Evolutionary conservation across 768 basidiomycete species (phyloP), one percentile per base, ranked within the genome.

Genomic region (Sarcodon sp.): DNA sequence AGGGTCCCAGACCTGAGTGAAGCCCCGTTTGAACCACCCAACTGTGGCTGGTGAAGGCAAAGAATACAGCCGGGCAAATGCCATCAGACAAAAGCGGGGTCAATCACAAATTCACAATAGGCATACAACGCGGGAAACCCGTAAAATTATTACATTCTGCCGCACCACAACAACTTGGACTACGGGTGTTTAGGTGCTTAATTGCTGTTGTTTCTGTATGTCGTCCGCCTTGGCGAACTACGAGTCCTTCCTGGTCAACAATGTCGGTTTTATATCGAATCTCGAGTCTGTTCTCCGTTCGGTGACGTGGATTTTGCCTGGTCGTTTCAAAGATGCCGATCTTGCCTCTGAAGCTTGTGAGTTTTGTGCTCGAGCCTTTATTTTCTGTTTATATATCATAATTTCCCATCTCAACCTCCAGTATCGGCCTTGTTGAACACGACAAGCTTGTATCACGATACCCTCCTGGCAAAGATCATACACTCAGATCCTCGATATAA

Each of bases 301-400:
- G 35, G 66, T 97, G 50, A 92, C 91, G 43, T 98, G 93, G 92
- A 81, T 98, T 57, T 68, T 98, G 39, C 94, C 94, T 39, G 93
- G 93, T 51, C 77, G 92, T 54, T 97, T 98, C 76, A 91, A 90
- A 66, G 93, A 97, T 73, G 91, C 92, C 43, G 93, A 97, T 63
- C 70, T 98, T 45, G 92, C 88, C 51, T 91, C 90, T 10, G 94
- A 98, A 76, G 79, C 85, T 58, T 70, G 93, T 94, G 55, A 74
- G 91, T 87, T 52, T 48, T 48, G 45, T 51, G 51, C 49, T 31
- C 46, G 41, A 50, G 39, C 32, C 51, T 34, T 31, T 50, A 38
- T 46, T 38, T 52, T 41, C 35, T 16, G 9, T 33, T 44, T 52
- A 52, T 46, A 54, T 51, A n/a, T 12, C 15, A 10, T 31, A 53